These are phyloP conservation scores for Suillus variegatus DNA, from an alignment of 768 basidiomycete genomes.

Conservation along the genomic window DNA sequence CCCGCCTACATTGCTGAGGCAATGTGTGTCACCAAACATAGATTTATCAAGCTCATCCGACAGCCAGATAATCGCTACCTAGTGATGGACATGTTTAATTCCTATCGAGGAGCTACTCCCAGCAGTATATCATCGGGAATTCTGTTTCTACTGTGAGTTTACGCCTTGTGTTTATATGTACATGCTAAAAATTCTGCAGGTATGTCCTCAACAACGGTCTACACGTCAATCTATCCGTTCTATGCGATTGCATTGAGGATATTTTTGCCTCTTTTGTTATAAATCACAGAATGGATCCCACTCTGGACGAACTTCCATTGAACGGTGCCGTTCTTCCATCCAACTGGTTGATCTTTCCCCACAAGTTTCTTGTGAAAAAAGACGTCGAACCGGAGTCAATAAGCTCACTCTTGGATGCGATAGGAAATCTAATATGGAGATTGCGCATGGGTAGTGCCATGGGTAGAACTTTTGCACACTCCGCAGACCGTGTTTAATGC, in stretches of 20 bases:
- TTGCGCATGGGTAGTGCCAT: conserved; percentile 30
- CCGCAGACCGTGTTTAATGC: neutral
- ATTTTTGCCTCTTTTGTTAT: conserved; percentile 47
- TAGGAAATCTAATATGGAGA: conserved; percentile 27
- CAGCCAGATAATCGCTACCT: conserved; percentile 24
- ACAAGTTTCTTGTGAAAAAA: conserved; percentile 18
- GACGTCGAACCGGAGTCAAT: conserved; percentile 8
- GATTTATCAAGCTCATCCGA: conserved; percentile 7
- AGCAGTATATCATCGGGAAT: conserved; percentile 38
- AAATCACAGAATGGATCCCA: conserved; percentile 25
- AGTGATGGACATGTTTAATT: conserved; percentile 33
- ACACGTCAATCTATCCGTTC: conserved; percentile 43
- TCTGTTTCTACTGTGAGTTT: conserved; percentile 8
- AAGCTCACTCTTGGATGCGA: conserved; percentile 12
- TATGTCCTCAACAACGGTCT: conserved; percentile 42
- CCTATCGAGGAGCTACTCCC: conserved; percentile 27
- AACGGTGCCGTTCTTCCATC: conserved; percentile 55
- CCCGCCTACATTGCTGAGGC: conserved; percentile 36
- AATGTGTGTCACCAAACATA: conserved; percentile 14
- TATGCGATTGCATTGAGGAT: conserved; percentile 55
- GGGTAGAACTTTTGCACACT: conserved; percentile 21
- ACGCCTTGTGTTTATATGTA: neutral
- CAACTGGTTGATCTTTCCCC: conserved; percentile 44
- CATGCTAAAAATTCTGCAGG: conserved; percentile 28
- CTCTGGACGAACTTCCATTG: conserved; percentile 19